Evolutionary conservation across 164 flowering plant genomes (phyloP).

Genomic region (Euptelea pleiosperma): DNA sequence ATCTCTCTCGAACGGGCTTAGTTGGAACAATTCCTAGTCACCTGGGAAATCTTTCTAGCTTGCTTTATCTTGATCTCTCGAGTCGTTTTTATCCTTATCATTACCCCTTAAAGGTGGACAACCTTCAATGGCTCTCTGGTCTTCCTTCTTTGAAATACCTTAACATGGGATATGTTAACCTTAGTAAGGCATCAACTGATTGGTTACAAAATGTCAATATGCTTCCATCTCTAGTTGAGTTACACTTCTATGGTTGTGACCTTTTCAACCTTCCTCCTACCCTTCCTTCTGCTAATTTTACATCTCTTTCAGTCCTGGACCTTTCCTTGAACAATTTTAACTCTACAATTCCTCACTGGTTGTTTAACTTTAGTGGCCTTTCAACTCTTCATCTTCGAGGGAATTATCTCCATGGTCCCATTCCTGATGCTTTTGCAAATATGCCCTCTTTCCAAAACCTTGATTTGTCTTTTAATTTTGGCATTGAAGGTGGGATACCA

Average conservation of each 20-base stretch:
- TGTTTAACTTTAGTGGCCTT: too few species aligned
- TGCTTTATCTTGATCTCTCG: background rate
- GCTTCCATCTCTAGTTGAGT: too few species aligned
- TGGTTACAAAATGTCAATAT: background rate
- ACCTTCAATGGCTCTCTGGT: background rate
- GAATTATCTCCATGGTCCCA: conserved; percentile 11
- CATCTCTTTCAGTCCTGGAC: too few species aligned
- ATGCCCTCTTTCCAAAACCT: too few species aligned
- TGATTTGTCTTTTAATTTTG: too few species aligned
- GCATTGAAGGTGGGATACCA: background rate
- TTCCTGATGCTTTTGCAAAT: conserved; percentile 12
- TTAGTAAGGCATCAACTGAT: background rate
- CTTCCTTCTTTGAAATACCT: too few species aligned
- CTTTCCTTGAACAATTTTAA: conserved; percentile 9
- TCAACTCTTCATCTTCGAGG: conserved; percentile 1
- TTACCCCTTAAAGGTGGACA: background rate
- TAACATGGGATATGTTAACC: background rate
- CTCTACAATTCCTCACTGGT: conserved; percentile 19
- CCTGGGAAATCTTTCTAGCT: background rate
- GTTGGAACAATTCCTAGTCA: background rate
- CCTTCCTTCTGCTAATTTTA: too few species aligned
- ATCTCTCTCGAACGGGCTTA: background rate
- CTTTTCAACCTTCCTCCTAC: conserved; percentile 1
- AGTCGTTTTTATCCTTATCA: too few species aligned
- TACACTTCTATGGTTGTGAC: background rate